Evolutionary conservation across 495 filamentous ascomycete species (phyloP).

Genomic region (Chaetomidium leptoderma): DNA sequence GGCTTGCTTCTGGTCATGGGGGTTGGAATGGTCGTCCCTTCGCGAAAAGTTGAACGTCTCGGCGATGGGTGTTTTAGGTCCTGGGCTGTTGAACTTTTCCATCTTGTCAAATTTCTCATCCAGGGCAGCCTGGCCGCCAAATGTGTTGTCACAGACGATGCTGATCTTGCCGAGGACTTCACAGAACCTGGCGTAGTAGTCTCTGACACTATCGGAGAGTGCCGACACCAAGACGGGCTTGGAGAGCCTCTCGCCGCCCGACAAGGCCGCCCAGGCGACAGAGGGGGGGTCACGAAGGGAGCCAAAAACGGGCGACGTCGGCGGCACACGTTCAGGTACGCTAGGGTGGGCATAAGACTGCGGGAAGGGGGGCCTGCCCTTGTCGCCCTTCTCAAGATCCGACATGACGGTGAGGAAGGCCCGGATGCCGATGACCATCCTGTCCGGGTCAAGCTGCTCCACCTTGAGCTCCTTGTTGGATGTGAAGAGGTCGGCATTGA

Average conservation of each 20-base stretch:
- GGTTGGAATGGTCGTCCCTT: slow-evolving; percentile 69
- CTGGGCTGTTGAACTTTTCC: slow-evolving; percentile 76
- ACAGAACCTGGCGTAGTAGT: slow-evolving; percentile 85
- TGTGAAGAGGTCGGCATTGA: slow-evolving; percentile 85
- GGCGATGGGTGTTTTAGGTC: slow-evolving; percentile 88
- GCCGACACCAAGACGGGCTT: slow-evolving; percentile 69
- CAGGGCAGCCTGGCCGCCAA: slow-evolving; percentile 89
- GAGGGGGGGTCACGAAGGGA: slow-evolving; percentile 36
- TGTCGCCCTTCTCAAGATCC: slow-evolving; percentile 83
- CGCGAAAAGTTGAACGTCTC: slow-evolving; percentile 88
- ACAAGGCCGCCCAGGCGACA: slow-evolving; percentile 26
- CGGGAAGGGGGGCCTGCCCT: slow-evolving; percentile 78
- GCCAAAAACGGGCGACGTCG: slow-evolving; percentile 52
- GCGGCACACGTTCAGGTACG: slow-evolving; percentile 41
- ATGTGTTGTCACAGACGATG: slow-evolving; percentile 90
- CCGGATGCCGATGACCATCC: slow-evolving; percentile 91
- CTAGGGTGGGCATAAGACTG: slow-evolving; percentile 46
- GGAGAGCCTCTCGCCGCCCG: slow-evolving; percentile 56
- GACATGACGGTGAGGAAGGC: slow-evolving; percentile 89
- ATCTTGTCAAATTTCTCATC: slow-evolving; percentile 97
- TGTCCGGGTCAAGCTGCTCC: slow-evolving; percentile 91
- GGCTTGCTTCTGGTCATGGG: slow-evolving; percentile 81
- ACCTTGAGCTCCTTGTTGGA: slow-evolving; percentile 75
- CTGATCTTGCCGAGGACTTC: slow-evolving; percentile 95
- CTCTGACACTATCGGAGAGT: slow-evolving; percentile 69